These are phyloP conservation scores for Saccharomycopsis sp. DNA, from an alignment of 805 yeast genomes.

Conservation along the genomic window DNA sequence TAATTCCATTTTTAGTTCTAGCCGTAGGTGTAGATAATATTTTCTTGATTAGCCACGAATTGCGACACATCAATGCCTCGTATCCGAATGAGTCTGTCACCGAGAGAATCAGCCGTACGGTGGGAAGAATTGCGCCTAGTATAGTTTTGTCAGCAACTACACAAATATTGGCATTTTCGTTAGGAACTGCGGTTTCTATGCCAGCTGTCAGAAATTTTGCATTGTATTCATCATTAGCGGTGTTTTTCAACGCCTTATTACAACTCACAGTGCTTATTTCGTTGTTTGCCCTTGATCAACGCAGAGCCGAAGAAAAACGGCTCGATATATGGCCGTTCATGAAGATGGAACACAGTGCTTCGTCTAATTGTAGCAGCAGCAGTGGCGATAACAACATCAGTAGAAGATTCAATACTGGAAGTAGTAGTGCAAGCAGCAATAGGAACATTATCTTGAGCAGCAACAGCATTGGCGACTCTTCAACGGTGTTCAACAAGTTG, in stretches of 20 bases:
- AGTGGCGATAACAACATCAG: neutral
- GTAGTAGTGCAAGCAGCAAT: neutral
- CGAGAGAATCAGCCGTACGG: slow-evolving; percentile 53
- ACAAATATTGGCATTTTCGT: slow-evolving; percentile 70
- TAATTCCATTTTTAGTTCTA: slow-evolving; percentile 83
- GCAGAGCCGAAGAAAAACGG: slow-evolving; percentile 50
- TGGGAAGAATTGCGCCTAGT: slow-evolving; percentile 80
- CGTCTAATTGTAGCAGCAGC: neutral
- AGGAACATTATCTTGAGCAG: neutral
- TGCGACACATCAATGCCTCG: slow-evolving; percentile 45
- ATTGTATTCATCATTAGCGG: slow-evolving; percentile 80
- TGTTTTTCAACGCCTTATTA: slow-evolving; percentile 63
- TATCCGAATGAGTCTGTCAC: slow-evolving; percentile 45
- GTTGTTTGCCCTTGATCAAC: slow-evolving; percentile 60
- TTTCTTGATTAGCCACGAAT: slow-evolving; percentile 77
- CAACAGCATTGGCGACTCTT: neutral
- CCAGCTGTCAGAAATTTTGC: slow-evolving; percentile 97
- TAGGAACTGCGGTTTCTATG: slow-evolving; percentile 82
- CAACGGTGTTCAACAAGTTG: slow-evolving; percentile 33
- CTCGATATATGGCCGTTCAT: slow-evolving; percentile 60
- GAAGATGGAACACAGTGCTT: slow-evolving; percentile 21
- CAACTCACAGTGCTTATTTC: slow-evolving; percentile 82
- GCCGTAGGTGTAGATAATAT: slow-evolving; percentile 97
- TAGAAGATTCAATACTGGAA: neutral
- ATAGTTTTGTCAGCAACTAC: slow-evolving; percentile 70